Percentiles rank a stretch among this genome's conserved stretches.
phyloP scores from a whole-genome alignment of 108 stramenopile species.

The Mediolabrus comicus region DNA sequence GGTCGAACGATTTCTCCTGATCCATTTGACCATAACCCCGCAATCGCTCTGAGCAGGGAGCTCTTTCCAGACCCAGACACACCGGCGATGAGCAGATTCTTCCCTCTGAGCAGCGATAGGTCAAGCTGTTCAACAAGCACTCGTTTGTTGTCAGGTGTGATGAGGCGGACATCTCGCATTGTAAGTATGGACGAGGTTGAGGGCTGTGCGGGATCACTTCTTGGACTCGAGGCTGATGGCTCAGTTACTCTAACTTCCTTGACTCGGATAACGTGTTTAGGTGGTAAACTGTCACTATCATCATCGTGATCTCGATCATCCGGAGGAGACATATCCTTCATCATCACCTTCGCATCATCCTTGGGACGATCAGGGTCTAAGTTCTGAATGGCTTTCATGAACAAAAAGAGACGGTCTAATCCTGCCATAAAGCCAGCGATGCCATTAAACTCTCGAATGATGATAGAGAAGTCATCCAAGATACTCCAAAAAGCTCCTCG shows the following conservation, averaged over 20 bases:
- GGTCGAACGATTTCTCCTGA: slow-evolving; percentile 66
- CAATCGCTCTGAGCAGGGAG: slow-evolving; percentile 74
- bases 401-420: slow-evolving; percentile 58
- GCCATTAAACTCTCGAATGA: slow-evolving; percentile 69
- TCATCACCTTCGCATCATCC: slow-evolving; percentile 9
- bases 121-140: slow-evolving; percentile 50
- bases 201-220: background rate
- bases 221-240: slow-evolving; percentile 1
- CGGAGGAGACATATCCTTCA: slow-evolving; percentile 3
- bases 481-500: slow-evolving; percentile 83
- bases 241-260: slow-evolving; percentile 12
- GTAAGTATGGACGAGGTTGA: slow-evolving; percentile 22
- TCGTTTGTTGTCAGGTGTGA: slow-evolving; percentile 62
- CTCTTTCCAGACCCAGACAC: slow-evolving; percentile 61
- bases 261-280: background rate
- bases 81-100: slow-evolving; percentile 75
- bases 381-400: slow-evolving; percentile 51
- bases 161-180: slow-evolving; percentile 38
- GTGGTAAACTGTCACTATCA: background rate
- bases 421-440: slow-evolving; percentile 62
- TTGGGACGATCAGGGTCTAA: slow-evolving; percentile 24
- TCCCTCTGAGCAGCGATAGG: slow-evolving; percentile 42
- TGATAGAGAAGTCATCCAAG: slow-evolving; percentile 73
- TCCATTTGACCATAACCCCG: slow-evolving; percentile 84
- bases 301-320: background rate